Evolutionary conservation across 2,329 filamentous ascomycete species (phyloP).

Genomic region (Scopulariopsis brevicaulis): DNA sequence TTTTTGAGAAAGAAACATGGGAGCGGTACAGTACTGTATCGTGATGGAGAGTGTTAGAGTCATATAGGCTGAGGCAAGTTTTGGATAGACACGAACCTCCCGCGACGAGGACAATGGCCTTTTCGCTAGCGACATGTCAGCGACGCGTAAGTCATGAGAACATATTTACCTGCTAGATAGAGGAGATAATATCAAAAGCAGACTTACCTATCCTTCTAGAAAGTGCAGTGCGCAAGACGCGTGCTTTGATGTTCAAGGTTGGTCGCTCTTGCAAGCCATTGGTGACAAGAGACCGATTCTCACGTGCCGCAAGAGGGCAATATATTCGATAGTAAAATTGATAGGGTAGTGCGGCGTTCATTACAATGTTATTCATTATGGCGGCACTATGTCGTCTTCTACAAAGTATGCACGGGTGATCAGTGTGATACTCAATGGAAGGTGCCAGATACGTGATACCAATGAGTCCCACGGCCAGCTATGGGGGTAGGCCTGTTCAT

Average conservation of each 20-base stretch:
- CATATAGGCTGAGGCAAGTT: slow-evolving; percentile 24
- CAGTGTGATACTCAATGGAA: too few species aligned
- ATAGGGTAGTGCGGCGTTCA: too few species aligned
- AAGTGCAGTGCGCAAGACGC: slow-evolving; percentile 24
- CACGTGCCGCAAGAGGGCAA: not conserved
- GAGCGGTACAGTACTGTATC: slow-evolving; percentile 20
- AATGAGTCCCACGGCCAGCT: slow-evolving; percentile 1
- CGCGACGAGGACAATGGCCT: slow-evolving; percentile 6
- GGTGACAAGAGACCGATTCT: slow-evolving; percentile 1
- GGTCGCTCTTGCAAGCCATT: slow-evolving; percentile 10
- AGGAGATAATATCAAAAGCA: slow-evolving; percentile 6
- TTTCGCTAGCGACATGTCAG: too few species aligned
- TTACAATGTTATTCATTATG: too few species aligned
- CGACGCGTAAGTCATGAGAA: too few species aligned
- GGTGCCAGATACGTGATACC: too few species aligned
- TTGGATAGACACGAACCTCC: slow-evolving; percentile 22
- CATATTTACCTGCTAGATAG: not conserved
- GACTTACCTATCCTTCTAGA: slow-evolving; percentile 22
- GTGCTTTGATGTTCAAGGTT: slow-evolving; percentile 21
- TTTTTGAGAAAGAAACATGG: slow-evolving; percentile 25
- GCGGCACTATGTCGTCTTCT: too few species aligned
- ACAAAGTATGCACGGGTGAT: too few species aligned
- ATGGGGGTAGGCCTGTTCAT: slow-evolving; percentile 22
- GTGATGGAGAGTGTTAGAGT: slow-evolving; percentile 24
- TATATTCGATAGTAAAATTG: too few species aligned